phyloP scores from a whole-genome alignment of 2,329 filamentous ascomycete species.

The Cladosporium cucumerinum region DNA sequence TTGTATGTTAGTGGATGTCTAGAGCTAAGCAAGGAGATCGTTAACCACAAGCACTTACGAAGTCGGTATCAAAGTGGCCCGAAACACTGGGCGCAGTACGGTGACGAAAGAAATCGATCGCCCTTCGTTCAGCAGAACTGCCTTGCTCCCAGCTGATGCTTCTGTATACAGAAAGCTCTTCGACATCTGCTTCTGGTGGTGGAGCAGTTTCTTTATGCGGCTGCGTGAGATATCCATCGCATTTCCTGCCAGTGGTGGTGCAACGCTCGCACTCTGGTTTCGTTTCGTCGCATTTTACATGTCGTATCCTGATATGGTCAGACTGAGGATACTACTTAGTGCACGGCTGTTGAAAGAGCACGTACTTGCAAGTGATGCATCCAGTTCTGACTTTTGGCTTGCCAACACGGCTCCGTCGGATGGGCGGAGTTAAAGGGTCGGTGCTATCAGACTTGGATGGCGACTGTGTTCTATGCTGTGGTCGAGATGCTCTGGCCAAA shows the following conservation, averaged over 20 bases:
- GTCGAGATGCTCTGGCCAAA: not conserved
- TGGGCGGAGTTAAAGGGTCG: not conserved
- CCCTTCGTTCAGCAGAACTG: slow-evolving; percentile 64
- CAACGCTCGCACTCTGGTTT: slow-evolving; percentile 12
- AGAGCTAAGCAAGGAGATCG: not conserved
- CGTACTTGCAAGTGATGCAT: slow-evolving; percentile 24
- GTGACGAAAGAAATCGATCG: slow-evolving; percentile 28
- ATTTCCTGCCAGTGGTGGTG: slow-evolving; percentile 7
- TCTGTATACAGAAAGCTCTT: slow-evolving; percentile 28
- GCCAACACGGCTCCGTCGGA: not conserved
- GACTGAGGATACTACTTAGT: not conserved
- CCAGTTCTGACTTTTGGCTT: slow-evolving; percentile 15
- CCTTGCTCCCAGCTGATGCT: slow-evolving; percentile 67
- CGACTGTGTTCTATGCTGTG: not conserved
- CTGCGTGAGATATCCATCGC: slow-evolving; percentile 54
- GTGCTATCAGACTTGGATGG: not conserved
- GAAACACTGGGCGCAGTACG: slow-evolving; percentile 24
- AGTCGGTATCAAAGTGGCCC: slow-evolving; percentile 25
- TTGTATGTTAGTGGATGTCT: not conserved
- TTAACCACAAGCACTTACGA: slow-evolving; percentile 14
- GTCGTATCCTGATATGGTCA: slow-evolving; percentile 55
- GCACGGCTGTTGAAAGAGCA: slow-evolving; percentile 41
- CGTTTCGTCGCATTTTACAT: slow-evolving; percentile 56
- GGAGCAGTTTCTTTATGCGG: slow-evolving; percentile 64
- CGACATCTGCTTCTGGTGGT: not conserved